Conservation (phyloP, 345 rosid species). For the Citrus reticulata region DNA sequence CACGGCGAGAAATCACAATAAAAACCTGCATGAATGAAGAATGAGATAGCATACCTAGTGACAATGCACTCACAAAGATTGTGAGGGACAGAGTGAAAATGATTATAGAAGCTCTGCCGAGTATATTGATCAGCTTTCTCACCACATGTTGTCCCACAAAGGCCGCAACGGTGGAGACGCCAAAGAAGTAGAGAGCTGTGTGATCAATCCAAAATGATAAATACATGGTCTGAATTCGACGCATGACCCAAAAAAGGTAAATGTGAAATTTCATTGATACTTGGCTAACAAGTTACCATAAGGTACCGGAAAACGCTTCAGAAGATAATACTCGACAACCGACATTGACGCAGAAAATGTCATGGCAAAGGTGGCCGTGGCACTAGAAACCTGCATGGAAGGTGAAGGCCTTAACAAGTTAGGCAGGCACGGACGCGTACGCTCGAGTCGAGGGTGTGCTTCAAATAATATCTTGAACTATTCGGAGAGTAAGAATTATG, state of each 20-base stretch:
- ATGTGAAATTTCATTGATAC: background rate
- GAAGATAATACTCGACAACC: constrained; percentile 30
- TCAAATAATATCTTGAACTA: background rate
- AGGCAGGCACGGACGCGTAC: background rate
- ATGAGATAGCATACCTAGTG: constrained; percentile 19
- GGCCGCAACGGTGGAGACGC: background rate
- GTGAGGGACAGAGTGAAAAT: constrained; percentile 36
- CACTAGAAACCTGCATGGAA: constrained; percentile 36
- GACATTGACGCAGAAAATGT: constrained; percentile 20
- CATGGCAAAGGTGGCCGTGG: constrained; percentile 49
- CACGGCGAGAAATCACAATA: background rate
- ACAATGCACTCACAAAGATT: constrained; percentile 34
- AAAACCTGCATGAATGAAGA: background rate
- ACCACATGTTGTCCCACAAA: constrained; percentile 28
- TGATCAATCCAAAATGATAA: background rate
- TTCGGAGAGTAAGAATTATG: background rate
- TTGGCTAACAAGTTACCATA: background rate
- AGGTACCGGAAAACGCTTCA: constrained; percentile 3
- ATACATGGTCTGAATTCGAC: too few species aligned
- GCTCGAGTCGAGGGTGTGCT: background rate
- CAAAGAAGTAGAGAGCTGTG: background rate
- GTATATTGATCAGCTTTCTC: constrained; percentile 19
- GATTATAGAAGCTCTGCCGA: constrained; percentile 38
- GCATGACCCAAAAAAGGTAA: too few species aligned
- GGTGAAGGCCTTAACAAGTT: background rate